These are phyloP conservation scores for Dunaliella sp. DNA, from an alignment of 139 green algal species.

Conservation along the genomic window DNA sequence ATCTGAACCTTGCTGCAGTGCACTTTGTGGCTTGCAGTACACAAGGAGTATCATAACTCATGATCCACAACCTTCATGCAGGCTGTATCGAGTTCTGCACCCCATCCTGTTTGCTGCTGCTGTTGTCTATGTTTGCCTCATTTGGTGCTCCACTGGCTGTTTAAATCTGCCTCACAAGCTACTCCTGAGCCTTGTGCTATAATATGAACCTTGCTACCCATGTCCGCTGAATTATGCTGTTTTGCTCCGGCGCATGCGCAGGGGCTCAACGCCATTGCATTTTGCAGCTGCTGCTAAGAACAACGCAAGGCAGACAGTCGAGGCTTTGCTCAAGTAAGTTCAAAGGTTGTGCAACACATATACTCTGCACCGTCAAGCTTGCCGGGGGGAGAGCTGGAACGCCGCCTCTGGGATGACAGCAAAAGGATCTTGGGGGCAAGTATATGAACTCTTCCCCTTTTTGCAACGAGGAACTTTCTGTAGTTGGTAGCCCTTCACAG, in stretches of 20 bases:
- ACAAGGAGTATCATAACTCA: too few species aligned
- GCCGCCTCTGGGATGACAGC: not conserved
- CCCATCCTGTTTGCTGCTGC: too few species aligned
- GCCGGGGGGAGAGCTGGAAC: constrained; percentile 23
- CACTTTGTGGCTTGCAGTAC: too few species aligned
- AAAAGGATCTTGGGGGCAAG: not conserved
- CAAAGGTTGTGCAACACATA: not conserved
- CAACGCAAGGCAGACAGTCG: constrained; percentile 24
- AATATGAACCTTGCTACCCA: not conserved
- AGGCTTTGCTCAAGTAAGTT: constrained; percentile 43
- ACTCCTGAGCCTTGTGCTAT: too few species aligned
- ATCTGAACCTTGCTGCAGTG: too few species aligned
- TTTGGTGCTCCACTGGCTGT: too few species aligned
- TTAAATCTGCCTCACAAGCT: too few species aligned
- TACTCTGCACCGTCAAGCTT: constrained; percentile 22
- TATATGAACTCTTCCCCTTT: not conserved
- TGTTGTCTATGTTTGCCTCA: too few species aligned
- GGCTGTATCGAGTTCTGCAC: too few species aligned
- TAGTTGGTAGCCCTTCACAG: not conserved
- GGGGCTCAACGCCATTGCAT: constrained; percentile 58
- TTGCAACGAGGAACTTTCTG: not conserved
- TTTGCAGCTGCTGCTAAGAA: constrained; percentile 64
- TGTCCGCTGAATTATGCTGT: not conserved
- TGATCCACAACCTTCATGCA: too few species aligned
- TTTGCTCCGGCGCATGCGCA: not conserved